Percentiles rank a stretch among this genome's conserved stretches.
phyloP scores from a whole-genome alignment of 2,329 filamentous ascomycete genomes.

The Cucurbitaria berberidis region DNA sequence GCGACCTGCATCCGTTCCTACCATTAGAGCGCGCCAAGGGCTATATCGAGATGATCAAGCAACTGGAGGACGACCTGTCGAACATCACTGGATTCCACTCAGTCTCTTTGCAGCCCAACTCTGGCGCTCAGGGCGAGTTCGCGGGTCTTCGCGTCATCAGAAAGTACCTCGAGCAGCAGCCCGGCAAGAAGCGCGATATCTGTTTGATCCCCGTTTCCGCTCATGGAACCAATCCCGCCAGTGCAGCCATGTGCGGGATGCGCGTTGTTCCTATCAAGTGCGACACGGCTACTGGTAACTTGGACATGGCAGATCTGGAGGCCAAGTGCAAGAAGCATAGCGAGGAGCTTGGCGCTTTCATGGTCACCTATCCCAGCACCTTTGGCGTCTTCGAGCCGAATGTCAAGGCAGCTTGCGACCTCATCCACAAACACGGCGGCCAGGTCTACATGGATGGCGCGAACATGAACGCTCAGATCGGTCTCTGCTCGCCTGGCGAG shows the following conservation, averaged over 20 bases:
- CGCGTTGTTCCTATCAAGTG: slow-evolving; percentile 92
- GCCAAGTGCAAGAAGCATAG: slow-evolving; percentile 88
- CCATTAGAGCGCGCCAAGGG: slow-evolving; percentile 68
- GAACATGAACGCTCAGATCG: slow-evolving; percentile 98
- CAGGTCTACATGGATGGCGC: slow-evolving; percentile 99
- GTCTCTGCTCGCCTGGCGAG: slow-evolving; percentile 90
- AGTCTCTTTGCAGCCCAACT: slow-evolving; percentile 93
- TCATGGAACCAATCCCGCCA: slow-evolving; percentile 94
- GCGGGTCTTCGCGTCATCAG: slow-evolving; percentile 87
- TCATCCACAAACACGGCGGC: slow-evolving; percentile 86
- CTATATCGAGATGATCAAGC: slow-evolving; percentile 72
- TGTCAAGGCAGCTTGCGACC: slow-evolving; percentile 81
- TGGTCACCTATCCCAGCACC: slow-evolving; percentile 96
- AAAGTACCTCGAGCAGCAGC: slow-evolving; percentile 75
- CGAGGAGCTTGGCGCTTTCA: slow-evolving; percentile 86
- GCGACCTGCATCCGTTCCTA: slow-evolving; percentile 81
- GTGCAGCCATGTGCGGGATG: slow-evolving; percentile 95
- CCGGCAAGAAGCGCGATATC: slow-evolving; percentile 77
- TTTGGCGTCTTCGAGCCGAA: slow-evolving; percentile 93
- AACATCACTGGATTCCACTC: slow-evolving; percentile 88
- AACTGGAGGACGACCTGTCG: slow-evolving; percentile 76
- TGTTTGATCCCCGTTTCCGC: slow-evolving; percentile 95
- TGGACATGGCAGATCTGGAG: slow-evolving; percentile 84
- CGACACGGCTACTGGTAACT: slow-evolving; percentile 82
- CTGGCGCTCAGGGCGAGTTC: slow-evolving; percentile 94